Evolutionary conservation across 257 asterid genomes (phyloP).

Genomic region (Salvia miltiorrhiza): DNA sequence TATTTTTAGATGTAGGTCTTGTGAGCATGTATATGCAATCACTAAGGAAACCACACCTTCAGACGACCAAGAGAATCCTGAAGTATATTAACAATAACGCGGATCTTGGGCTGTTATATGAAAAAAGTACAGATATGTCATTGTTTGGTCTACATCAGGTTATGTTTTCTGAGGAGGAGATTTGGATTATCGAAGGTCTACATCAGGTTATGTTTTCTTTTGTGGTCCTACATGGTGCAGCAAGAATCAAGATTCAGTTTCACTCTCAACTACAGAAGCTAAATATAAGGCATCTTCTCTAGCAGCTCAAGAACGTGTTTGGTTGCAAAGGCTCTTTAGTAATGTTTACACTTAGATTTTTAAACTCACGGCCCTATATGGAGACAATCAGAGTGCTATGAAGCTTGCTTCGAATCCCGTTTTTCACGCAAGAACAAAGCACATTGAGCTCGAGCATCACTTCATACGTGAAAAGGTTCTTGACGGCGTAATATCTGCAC

Average conservation of each 20-base stretch:
- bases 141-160: background rate
- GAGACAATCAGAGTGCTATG: background rate
- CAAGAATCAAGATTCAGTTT: background rate
- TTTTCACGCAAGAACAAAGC: background rate
- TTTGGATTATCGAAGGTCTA: background rate
- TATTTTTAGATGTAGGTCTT: background rate
- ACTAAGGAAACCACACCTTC: background rate
- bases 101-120: no score
- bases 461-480: background rate
- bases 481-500: background rate
- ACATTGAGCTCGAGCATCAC: background rate
- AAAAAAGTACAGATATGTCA: background rate
- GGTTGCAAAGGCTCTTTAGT: background rate
- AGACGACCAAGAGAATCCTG: background rate
- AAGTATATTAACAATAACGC: background rate
- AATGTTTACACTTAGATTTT: background rate
- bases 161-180: background rate
- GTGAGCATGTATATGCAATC: background rate
- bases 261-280: conserved; percentile 3
- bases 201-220: background rate
- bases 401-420: background rate
- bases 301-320: conserved; percentile 18
- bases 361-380: background rate
- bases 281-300: conserved; percentile 1
- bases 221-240: conserved; percentile 4